Base-by-base conservation (phyloP, 352 stramenopile genomes). In the Phytophthora kernoviae region DNA sequence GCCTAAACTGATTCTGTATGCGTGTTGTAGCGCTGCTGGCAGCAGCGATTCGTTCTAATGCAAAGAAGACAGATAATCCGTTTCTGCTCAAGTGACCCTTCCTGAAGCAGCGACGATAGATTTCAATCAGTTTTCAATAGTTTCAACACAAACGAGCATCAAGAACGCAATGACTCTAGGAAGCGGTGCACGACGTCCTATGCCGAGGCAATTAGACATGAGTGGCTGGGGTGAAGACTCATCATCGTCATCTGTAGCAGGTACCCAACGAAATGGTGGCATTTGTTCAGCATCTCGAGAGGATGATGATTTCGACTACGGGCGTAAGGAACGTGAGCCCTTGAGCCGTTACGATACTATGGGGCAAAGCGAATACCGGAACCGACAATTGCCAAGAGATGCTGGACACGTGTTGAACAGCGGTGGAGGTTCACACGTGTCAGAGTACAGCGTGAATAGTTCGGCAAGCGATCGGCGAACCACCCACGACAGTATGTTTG, bases 1-100 rank as follows among this genome's bases (percentile, higher is more conserved):
- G 12, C 42, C 20, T 49, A 22, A 48, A 26, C 11, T 55, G 32
- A 48, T 27, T 21, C 1, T 43, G 46, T 58, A 30, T 30, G 24
- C 3, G 14, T 14, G 46, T 21, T 48, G 33, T 22, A 87, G 77
- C 44, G 75, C 68, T 60, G 75, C 73, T 8, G 84, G 73, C 33
- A 81, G 74, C 17, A 87, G 73, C 20, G 75, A 77, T 39, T 90
- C 80, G 1, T 85, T 88, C 46, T 87, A 84, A 32, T 33, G n/a
- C 8, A 17, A 58, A 33, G 41, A 20, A 51, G 18, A 34, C 24
- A 42, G n/a, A 64, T 60, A 53, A 61, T 55, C 47, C 47, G 58
- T 65, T 68, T 60, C 58, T 48, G n/a, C 22, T 7, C 27, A 33
- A 41, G 50, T 47, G 60, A 70, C 60, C 51, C 18, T 74, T 74